Evolutionary conservation across 768 basidiomycete species (phyloP), one percentile per base, ranked within the genome.

Genomic region (Rhodotorula paludigena): DNA sequence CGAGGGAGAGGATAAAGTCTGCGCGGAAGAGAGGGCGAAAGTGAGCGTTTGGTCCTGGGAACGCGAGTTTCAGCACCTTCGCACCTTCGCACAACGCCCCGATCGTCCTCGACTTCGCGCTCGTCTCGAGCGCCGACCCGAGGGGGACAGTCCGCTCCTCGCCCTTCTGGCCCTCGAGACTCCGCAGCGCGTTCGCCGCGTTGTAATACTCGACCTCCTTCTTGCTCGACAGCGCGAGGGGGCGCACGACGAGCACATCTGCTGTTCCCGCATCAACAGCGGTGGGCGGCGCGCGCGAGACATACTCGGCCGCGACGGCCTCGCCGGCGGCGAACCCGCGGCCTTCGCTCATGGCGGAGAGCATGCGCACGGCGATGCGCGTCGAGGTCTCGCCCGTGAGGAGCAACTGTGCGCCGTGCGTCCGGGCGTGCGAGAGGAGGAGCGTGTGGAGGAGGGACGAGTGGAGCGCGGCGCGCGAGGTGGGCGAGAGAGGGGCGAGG

Each of bases 1-100:
- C 71, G 36, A 76, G 63, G 25, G 60, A 48, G 25, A 61, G 23
- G 30, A 72, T 57, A 32, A 72, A 72, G 38, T 67, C 70, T 71
- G 60, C 25, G 14, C 8, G 55, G 33, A 11, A 15, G 10, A 35
- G 42, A 54, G 30, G 23, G 39, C 25, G 38, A 23, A 10, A 15
- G 32, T 23, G 41, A 28, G 23, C 28, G 23, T 51, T 5, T 51
- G 10, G 16, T 5, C 5, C 49, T 51, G 20, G 52, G 21, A 35
- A n/a, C n/a, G n/a, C n/a, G 32, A 4, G 10, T 32, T 6, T 4
- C 16, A 33, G 5, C 14, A 49, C n/a, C n/a, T n/a, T n/a, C 70
- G 35, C 52, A 74, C 71, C 68, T 48, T 74, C 62, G 35, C 60
- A 55, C 20, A 74, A 35, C 20, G 52, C 57, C 25, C 65, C 68